Base-by-base conservation (phyloP, 1,284 basidiomycete genomes). In the Puccinia polysora region DNA sequence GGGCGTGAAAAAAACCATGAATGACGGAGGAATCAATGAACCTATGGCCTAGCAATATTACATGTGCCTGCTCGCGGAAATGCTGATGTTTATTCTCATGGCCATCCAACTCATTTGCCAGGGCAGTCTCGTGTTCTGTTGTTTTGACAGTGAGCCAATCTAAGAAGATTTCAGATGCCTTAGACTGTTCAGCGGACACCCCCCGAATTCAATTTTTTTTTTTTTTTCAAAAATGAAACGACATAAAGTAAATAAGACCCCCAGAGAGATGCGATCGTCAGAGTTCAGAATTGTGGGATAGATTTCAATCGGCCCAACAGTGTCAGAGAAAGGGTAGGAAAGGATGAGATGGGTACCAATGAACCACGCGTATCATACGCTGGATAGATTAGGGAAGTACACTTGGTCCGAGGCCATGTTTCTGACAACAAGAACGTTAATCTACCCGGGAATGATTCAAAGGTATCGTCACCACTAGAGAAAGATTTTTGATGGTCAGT, bases 71-170 rank as follows among this genome's bases (percentile, higher is more conserved):
- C 40, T 68, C 65, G 23, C 65, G 53, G 34, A 43, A 30, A 2
- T 7, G 14, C 10, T 68, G 38, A 28, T 40, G 38, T 47, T 55
- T 7, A 43, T 20, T 45, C 25, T 40, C 49, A n/a, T 18, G 28
- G 23, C 53, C 32, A 47, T 58, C 25, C 32, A 36, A 56, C 23
- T 23, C 15, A 25, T 28, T 43, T 32, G 53, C 50, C 10, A 56
- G 25, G 6, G 55, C 65, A 20, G 65, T 55, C 45, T 68, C 65
- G 45, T 28, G n/a, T 30, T 68, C 53, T 3, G 65, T 56, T 30
- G 65, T 68, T 36, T 68, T 68, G 53, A 58, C 65, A n/a, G 65
- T 68, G 3, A 68, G 52, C 65, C 65, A 68, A 58, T 68, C 65
- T 53, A 68, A 49, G 34, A 68, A 68, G 25, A 56, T 28, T 40